Base-by-base conservation (phyloP, 192 early-diverging fungal genomes). In the Umbelopsis vinacea region DNA sequence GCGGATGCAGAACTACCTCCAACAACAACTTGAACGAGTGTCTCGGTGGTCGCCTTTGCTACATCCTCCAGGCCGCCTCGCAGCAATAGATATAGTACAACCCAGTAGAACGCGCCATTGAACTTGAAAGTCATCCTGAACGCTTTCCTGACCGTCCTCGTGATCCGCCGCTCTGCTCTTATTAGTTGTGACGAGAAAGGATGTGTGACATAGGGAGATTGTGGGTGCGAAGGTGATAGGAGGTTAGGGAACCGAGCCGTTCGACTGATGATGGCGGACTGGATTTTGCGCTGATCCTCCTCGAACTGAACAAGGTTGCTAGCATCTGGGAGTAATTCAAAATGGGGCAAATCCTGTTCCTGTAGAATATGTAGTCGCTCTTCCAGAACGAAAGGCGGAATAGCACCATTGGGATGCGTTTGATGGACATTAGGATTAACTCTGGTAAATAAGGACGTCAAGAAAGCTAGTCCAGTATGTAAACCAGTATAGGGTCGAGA, bases 91-190 rank as follows among this genome's bases (percentile, higher is more conserved):
- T 79, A 79, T 2, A 79, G 22, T 15, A 79, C 26, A 3, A 79
- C 17, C 77, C 77, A 79, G 45, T 79, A 79, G 23, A 79, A 53
- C 0, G 77, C 70, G 6, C 77, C 77, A 46, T 79, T 70, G 35
- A 71, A 71, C 17, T 69, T 69, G 55, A 79, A 79, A 3, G 77
- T 71, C 1, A 69, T 33, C 23, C 66, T 57, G 17, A 79, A 79
- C 4, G 74, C 15, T 17, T 60, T n/a, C 5, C 77, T 69, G 17
- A 69, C 46, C 14, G 60, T 37, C 40, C 77, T 60, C 8, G 71
- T 21, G 14, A 74, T 10, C 3, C 67, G 50, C 52, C 74, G 72
- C 43, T 79, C 77, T 2, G 70, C 38, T 1, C 77, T 60, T 19
- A 67, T 22, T 6, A 79, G 24, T 22, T 71, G 72, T 4, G 48